Percentiles rank a stretch among this genome's conserved stretches.
Evolutionary conservation across 805 yeast species (phyloP).

Genomic region (Ogataea pini): DNA sequence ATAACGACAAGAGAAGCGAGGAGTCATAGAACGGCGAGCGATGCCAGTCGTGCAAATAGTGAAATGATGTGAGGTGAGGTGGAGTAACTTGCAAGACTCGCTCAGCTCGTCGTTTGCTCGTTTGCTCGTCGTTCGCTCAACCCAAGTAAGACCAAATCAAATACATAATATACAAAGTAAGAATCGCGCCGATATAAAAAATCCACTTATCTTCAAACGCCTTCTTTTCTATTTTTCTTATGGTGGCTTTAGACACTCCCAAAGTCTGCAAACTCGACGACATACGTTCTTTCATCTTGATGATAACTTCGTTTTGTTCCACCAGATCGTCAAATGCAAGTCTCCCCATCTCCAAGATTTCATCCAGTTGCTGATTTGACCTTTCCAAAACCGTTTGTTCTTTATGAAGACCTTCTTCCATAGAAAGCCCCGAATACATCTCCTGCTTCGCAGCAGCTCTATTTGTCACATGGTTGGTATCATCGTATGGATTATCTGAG

Average conservation of each 20-base stretch:
- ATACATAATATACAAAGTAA: conserved; percentile 67
- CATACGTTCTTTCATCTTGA: conserved; percentile 61
- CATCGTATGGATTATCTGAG: conserved; percentile 52
- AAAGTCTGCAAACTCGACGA: conserved; percentile 71
- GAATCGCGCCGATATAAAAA: conserved; percentile 71
- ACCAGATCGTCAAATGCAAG: conserved; percentile 81
- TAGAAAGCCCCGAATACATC: conserved; percentile 33
- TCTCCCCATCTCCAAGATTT: conserved; percentile 86
- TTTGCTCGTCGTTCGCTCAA: conserved; percentile 24
- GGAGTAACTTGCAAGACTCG: no score
- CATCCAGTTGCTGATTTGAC: conserved; percentile 83
- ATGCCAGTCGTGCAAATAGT: no score
- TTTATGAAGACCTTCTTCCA: conserved; percentile 65
- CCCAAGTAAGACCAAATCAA: conserved; percentile 65
- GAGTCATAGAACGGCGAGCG: no score
- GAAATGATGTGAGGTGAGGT: no score
- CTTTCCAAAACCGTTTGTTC: conserved; percentile 65
- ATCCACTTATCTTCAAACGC: conserved; percentile 85
- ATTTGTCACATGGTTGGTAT: conserved; percentile 25
- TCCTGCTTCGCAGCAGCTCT: conserved; percentile 25
- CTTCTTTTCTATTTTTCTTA: conserved; percentile 73
- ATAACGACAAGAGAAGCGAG: no score
- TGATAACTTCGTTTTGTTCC: conserved; percentile 76
- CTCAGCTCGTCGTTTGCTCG: no score
- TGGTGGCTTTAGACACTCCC: conserved; percentile 86